Conservation (phyloP, 1,139 yeast species). For the Suhomyces terraborum region DNA sequence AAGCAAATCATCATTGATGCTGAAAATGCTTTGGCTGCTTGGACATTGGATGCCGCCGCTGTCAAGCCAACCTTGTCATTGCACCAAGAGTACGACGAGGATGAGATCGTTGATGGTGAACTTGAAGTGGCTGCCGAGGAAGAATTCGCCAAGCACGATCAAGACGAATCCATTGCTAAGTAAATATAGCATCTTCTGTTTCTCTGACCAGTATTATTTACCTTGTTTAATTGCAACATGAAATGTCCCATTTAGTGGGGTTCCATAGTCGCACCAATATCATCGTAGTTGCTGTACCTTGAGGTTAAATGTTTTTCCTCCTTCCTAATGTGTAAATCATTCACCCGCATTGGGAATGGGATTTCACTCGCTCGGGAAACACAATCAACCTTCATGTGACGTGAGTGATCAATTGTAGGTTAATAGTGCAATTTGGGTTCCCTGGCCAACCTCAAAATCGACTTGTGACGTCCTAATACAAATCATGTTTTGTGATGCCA, state of each 20-base stretch:
- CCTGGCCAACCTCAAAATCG: conserved; percentile 2
- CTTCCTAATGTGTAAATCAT: conserved; percentile 4
- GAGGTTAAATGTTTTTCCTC: conserved; percentile 2
- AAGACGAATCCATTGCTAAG: conserved; percentile 21
- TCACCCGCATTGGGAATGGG: conserved; percentile 3
- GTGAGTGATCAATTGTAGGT: not conserved
- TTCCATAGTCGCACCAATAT: conserved; percentile 1
- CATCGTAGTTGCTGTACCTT: conserved; percentile 5
- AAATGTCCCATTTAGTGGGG: conserved; percentile 2
- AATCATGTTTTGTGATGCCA: conserved; percentile 29
- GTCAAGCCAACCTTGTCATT: conserved; percentile 93
- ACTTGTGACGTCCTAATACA: not conserved
- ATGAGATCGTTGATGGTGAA: conserved; percentile 61
- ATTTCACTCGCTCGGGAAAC: conserved; percentile 6
- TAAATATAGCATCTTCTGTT: conserved; percentile 8
- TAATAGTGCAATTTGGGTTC: conserved; percentile 2
- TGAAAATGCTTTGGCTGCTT: conserved; percentile 90
- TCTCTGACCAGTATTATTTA: conserved; percentile 12
- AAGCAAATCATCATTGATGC: conserved; percentile 97
- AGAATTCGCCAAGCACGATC: conserved; percentile 46
- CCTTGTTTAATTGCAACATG: conserved; percentile 9
- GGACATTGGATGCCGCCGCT: conserved; percentile 95
- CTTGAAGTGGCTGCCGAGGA: conserved; percentile 49
- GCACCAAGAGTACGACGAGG: conserved; percentile 74
- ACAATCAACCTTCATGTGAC: conserved; percentile 1